Evolutionary conservation across 2,329 filamentous ascomycete genomes (phyloP).

Genomic region (Stachybotrys echinatus): DNA sequence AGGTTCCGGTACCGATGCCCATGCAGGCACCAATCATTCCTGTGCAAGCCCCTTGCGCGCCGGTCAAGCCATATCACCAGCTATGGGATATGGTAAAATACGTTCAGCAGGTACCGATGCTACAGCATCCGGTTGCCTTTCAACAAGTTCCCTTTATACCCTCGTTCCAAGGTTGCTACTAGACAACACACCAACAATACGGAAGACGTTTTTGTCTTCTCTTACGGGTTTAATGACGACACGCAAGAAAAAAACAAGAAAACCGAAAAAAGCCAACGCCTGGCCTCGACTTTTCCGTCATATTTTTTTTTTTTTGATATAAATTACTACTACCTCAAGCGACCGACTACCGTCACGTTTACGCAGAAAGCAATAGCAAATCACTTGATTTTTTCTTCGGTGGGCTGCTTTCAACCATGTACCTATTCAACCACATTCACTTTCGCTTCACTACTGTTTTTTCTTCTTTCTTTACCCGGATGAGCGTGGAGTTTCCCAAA

Average conservation of each 20-base stretch:
- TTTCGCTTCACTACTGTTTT: not conserved
- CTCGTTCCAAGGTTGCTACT: constrained; percentile 48
- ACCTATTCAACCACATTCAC: not conserved
- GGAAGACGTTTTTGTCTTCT: not conserved
- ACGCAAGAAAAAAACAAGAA: not conserved
- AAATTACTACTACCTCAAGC: not conserved
- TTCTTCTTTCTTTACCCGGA: not conserved
- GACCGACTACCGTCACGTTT: not conserved
- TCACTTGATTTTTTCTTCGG: not conserved
- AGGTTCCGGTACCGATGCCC: constrained; percentile 16
- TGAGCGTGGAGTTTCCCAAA: not conserved
- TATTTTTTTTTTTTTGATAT: not conserved
- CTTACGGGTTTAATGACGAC: not conserved
- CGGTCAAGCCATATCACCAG: constrained; percentile 41
- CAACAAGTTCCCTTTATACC: constrained; percentile 47
- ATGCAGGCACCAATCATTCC: constrained; percentile 30
- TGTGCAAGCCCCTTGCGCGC: constrained; percentile 30
- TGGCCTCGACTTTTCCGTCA: not conserved
- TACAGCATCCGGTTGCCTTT: constrained; percentile 45
- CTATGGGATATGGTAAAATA: constrained; percentile 50
- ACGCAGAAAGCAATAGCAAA: not conserved
- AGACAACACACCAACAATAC: constrained; percentile 1
- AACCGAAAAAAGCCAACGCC: not conserved
- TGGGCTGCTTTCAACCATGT: not conserved
- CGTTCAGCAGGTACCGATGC: constrained; percentile 41